A percentile compares a stretch with the other conserved stretches of the same genome.
Conservation (phyloP, 2,329 filamentous ascomycete genomes). For the Colletotrichum sp. region DNA sequence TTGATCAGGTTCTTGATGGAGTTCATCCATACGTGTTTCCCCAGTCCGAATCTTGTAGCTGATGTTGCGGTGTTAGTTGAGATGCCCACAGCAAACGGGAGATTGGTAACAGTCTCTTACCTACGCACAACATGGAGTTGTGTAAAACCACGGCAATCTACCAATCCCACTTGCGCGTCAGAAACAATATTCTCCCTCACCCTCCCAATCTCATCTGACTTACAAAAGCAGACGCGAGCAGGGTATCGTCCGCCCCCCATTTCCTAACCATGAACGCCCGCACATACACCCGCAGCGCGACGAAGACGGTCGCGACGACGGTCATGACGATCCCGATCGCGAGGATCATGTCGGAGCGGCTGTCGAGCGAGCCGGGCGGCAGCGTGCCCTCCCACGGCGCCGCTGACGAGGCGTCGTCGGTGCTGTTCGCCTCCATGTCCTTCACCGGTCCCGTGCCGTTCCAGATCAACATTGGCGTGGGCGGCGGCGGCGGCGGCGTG, state of each 20-base stretch:
- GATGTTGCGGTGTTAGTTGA: neutral
- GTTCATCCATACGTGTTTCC: slow-evolving; percentile 14
- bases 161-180: neutral
- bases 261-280: slow-evolving; percentile 27
- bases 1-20: neutral
- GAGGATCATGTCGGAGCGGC: neutral
- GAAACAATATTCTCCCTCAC: no score
- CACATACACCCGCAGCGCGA: slow-evolving; percentile 24
- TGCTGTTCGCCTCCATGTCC: neutral
- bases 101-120: neutral
- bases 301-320: neutral
- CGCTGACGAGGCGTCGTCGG: neutral
- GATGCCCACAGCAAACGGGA: rapidly evolving
- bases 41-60: slow-evolving; percentile 23
- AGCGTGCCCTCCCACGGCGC: neutral
- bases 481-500: neutral
- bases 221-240: neutral
- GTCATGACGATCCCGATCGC: neutral
- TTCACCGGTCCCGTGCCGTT: neutral
- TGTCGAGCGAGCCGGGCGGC: neutral
- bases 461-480: neutral
- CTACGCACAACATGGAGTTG: neutral
- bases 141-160: neutral
- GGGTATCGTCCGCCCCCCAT: slow-evolving; percentile 29
- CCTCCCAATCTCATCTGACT: neutral